Base-by-base conservation (phyloP, 441 rosid species). In the Daphne laureola region DNA sequence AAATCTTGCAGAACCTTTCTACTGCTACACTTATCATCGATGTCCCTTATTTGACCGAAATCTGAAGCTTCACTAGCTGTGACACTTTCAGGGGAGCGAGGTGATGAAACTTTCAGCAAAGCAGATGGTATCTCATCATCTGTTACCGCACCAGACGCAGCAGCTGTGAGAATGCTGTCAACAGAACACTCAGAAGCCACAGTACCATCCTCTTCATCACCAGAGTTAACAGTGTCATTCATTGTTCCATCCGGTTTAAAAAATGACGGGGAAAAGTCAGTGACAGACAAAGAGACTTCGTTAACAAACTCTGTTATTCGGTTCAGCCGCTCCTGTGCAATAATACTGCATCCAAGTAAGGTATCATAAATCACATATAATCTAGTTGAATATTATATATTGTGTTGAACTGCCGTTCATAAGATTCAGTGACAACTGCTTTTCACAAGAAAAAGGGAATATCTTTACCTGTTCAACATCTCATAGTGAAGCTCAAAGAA, bases 271-370 rank as follows among this genome's bases (percentile, higher is more conserved):
- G 57, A 27, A 23, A 52, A 58, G 68, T 73, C 71, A 26, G 71
- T 63, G 55, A 71, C 67, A 31, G 75, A 67, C 48, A 79, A 73
- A 41, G 93, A 77, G 73, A 86, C 58, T 69, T 84, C 97, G 62
- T 66, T 72, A 57, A 86, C 74, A 75, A 86, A 84, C 49, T 79
- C 78, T 18, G 95, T 86, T 62, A 86, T 82, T 65, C 97, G 70
- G 59, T 82, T 82, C 64, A 89, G 73, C 49, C 97, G 97, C 79
- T 89, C 97, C 70, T 89, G 97, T 49, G 97, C 82, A 59, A 86
- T 79, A 65, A 89, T 82, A 60, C 97, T 89, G 86, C 87, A 83
- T 61, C 66, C 69, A 71, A 63, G 64, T 53, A 65, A 61, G 70
- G 43, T 17, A 42, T 43, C 47, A 56, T 64, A 57, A 64, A 52